phyloP scores from a whole-genome alignment of 345 rosid genomes.

The Aquilaria malaccensis region DNA sequence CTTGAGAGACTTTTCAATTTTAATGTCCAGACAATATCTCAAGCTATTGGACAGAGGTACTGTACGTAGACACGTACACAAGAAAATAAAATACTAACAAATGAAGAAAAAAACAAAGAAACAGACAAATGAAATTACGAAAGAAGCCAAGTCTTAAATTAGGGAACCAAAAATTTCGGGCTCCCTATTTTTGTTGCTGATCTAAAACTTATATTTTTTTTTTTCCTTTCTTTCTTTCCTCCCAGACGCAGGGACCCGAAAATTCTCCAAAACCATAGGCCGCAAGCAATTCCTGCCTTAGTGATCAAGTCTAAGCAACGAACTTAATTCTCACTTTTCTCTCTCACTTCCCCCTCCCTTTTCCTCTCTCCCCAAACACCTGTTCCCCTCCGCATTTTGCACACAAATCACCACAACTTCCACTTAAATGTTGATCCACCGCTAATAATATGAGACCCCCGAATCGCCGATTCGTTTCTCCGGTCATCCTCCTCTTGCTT shows the following conservation, averaged over 20 bases:
- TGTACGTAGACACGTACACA: no score
- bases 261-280: conserved; percentile 21
- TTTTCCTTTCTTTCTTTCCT: conserved; percentile 4
- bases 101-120: no score
- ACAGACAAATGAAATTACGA: no score
- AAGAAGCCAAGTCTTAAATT: no score
- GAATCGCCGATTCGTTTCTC: conserved; percentile 12
- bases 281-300: conserved; percentile 67
- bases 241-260: not conserved
- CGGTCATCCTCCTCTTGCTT: conserved; percentile 26
- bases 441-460: no score
- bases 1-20: no score
- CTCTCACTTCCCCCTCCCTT: conserved; percentile 6
- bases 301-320: conserved; percentile 32
- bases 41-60: no score
- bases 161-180: conserved; percentile 16
- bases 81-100: conserved; percentile 49
- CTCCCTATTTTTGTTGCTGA: conserved; percentile 13
- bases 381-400: no score
- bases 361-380: not conserved
- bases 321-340: not conserved
- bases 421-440: no score
- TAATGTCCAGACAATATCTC: no score
- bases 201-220: not conserved
- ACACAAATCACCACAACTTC: no score